phyloP scores from a whole-genome alignment of 345 rosid genomes.

The Melaleuca quinquenervia region DNA sequence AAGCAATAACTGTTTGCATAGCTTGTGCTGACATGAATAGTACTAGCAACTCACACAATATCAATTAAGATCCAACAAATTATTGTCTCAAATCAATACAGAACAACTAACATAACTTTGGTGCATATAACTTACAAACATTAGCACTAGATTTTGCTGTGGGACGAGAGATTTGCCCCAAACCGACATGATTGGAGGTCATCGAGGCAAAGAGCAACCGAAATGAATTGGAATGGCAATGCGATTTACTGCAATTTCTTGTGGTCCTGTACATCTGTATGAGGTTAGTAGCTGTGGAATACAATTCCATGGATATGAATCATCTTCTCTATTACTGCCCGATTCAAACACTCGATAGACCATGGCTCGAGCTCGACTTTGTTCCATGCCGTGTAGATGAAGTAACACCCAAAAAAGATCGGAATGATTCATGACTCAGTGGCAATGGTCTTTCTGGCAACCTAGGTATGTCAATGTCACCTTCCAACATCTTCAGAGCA shows the following conservation, averaged over 20 bases:
- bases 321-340: not conserved
- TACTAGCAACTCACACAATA: not conserved
- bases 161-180: not conserved
- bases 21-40: not conserved
- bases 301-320: not conserved
- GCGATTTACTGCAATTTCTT: not conserved
- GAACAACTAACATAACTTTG: not conserved
- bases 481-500: slow-evolving; percentile 49
- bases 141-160: not conserved
- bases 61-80: not conserved
- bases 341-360: not conserved
- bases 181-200: not conserved
- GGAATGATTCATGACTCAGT: slow-evolving; percentile 33
- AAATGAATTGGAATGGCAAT: not conserved
- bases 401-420: slow-evolving; percentile 3
- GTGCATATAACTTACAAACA: not conserved
- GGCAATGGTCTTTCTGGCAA: slow-evolving; percentile 62
- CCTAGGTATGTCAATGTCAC: slow-evolving; percentile 47
- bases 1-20: not conserved
- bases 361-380: slow-evolving; percentile 3
- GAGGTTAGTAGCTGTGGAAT: not conserved
- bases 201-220: not conserved
- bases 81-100: not conserved
- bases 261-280: not conserved
- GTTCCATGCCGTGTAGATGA: slow-evolving; percentile 4